phyloP scores from a whole-genome alignment of 495 filamentous ascomycete genomes.

The Trichoderma virens region DNA sequence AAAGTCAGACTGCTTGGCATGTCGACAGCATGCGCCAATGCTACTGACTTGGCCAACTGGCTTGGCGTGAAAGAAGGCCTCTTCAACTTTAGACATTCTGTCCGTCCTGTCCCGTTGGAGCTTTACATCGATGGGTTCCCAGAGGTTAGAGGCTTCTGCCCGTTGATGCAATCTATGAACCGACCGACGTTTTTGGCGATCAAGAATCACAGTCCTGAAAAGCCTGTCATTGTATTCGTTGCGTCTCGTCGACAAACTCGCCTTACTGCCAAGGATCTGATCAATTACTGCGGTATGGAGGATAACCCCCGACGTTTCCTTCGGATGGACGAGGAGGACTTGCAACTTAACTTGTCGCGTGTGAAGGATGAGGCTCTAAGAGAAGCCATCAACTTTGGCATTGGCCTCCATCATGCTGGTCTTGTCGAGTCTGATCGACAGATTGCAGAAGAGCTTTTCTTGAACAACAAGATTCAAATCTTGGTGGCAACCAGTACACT shows the following conservation, averaged over 20 bases:
- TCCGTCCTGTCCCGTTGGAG: conserved; percentile 89
- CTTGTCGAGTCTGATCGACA: conserved; percentile 89
- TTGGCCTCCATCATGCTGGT: conserved; percentile 95
- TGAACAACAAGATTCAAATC: conserved; percentile 97
- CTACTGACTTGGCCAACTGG: conserved; percentile 90
- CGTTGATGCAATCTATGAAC: conserved; percentile 99
- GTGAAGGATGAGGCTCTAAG: conserved; percentile 89
- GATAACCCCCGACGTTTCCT: conserved; percentile 92
- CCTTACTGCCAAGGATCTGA: conserved; percentile 88
- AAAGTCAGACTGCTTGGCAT: conserved; percentile 89
- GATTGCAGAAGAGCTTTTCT: conserved; percentile 86
- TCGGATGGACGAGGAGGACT: conserved; percentile 87
- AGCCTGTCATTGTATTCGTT: conserved; percentile 97
- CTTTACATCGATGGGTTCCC: conserved; percentile 98
- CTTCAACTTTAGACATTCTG: conserved; percentile 98
- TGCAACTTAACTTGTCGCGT: conserved; percentile 69
- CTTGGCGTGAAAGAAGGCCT: conserved; percentile 93
- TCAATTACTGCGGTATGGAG: conserved; percentile 97
- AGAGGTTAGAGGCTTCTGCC: conserved; percentile 89
- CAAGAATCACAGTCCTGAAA: conserved; percentile 89
- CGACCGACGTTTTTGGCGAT: conserved; percentile 94
- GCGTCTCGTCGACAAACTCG: conserved; percentile 92
- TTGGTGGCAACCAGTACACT: conserved; percentile 94
- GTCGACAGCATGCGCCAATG: conserved; percentile 97
- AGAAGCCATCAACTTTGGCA: conserved; percentile 91